Conservation (phyloP, 2,329 filamentous ascomycete species). For the Myriosclerotinia duriaeana region DNA sequence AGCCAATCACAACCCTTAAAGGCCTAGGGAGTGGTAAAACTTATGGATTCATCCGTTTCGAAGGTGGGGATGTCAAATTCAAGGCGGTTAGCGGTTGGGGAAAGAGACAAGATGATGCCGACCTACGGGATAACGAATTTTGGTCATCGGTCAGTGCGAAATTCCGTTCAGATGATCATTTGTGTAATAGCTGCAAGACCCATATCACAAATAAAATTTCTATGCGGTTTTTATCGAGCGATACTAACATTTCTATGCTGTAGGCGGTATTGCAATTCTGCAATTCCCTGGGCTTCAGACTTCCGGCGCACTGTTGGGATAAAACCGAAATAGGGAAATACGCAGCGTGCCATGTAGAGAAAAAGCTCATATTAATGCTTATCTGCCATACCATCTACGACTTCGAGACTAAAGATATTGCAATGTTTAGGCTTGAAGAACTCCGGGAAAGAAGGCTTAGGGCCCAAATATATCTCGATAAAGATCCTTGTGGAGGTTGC, state of each 20-base stretch:
- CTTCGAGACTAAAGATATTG: constrained; percentile 1
- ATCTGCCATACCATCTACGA: constrained; percentile 9
- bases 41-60: constrained; percentile 4
- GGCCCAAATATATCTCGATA: not conserved
- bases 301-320: constrained; percentile 12
- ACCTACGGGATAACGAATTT: constrained; percentile 15
- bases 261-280: constrained; percentile 18
- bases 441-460: not conserved
- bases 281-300: constrained; percentile 8
- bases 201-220: no score
- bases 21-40: not conserved
- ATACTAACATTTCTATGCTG: not conserved
- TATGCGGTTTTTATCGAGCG: not conserved
- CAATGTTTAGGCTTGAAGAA: constrained; percentile 3
- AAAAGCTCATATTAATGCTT: constrained; percentile 15
- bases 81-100: constrained; percentile 14
- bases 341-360: constrained; percentile 20
- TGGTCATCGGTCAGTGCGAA: constrained; percentile 9
- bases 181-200: not conserved
- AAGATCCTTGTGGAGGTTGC: constrained; percentile 14
- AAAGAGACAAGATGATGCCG: not conserved
- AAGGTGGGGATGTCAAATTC: not conserved
- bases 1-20: not conserved
- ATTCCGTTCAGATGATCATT: no score
- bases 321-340: constrained; percentile 11